Evolutionary conservation across 1,284 basidiomycete genomes (phyloP).

Genomic region (Tilletia walkeri): DNA sequence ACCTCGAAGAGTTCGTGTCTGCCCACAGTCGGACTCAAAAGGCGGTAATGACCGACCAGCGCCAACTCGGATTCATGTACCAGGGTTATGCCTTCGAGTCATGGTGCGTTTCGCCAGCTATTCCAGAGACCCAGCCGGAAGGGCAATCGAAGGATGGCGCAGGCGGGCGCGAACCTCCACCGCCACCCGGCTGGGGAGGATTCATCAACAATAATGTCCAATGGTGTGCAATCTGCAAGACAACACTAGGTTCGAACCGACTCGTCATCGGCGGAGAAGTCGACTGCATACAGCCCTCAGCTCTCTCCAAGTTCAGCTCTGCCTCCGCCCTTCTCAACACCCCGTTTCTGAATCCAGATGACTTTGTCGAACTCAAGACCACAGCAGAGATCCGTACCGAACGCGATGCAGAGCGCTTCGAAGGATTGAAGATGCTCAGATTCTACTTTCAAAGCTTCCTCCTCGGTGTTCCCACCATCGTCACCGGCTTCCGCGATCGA

Average conservation of each 20-base stretch:
- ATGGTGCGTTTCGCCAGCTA: conserved; percentile 65
- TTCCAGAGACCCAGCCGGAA: neutral
- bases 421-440: conserved; percentile 76
- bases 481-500: conserved; percentile 87
- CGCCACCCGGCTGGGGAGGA: conserved; percentile 66
- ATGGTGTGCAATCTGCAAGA: conserved; percentile 91
- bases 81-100: conserved; percentile 76
- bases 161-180: neutral
- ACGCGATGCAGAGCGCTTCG: conserved; percentile 71
- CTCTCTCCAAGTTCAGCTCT: conserved; percentile 17
- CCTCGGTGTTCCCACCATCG: conserved; percentile 76
- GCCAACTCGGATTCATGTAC: conserved; percentile 23
- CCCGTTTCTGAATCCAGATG: conserved; percentile 14
- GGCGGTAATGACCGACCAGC: neutral
- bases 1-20: conserved; percentile 76
- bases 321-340: neutral
- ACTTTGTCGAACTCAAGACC: conserved; percentile 88
- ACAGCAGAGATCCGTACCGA: conserved; percentile 72
- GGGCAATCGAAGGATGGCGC: neutral
- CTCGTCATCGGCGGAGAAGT: conserved; percentile 90
- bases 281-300: conserved; percentile 68
- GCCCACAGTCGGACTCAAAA: conserved; percentile 56
- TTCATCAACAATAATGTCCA: conserved; percentile 91
- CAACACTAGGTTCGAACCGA: conserved; percentile 76
- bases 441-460: conserved; percentile 94